Base-by-base conservation (phyloP, 192 early-diverging fungal genomes). In the Backusella mclennaniae region DNA sequence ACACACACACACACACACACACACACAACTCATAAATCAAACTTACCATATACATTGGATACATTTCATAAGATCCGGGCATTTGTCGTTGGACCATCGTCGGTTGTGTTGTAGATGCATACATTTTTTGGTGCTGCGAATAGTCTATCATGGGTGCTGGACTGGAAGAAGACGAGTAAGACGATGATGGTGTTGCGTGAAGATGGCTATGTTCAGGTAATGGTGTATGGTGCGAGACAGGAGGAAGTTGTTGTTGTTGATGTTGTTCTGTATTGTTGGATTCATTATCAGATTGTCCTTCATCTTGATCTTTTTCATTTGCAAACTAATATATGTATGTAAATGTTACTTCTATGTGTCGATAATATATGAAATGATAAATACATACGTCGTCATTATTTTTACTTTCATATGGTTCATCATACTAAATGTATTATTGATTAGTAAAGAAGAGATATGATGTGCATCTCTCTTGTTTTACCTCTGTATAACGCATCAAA, bases 401-500 rank as follows among this genome's bases (percentile, higher is more conserved):
- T 26, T 75, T 74, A 41, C 74, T 76, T 49, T 80, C 79, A 42
- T 72, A 75, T 0, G 79, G 79, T 17, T 80, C 79, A 35, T 76
- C 69, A 72, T 76, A 80, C 74, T 80, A 69, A 19, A 19, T 56
- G 21, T 23, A 26, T 11, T 6, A 26, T n/a, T 21, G 56, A 29
- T 26, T 59, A 26, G 23, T 26, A 59, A 59, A 3, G 21, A 26
- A 5, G 17, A 49, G 14, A 15, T 1, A 42, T 15, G 4, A 14
- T 46, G 44, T 42, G 14, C 12, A 7, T 38, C 36, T 38, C 44
- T 46, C 3, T 19, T 49, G 15, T 49, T 21, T 66, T 39, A 84
- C 85, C 82, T 93, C 93, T 12, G 96, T 96, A 78, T 97, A 98
- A 66, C 90, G 89, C 85, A 98, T 87, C 70, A 98, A 83, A 53